Base-by-base conservation (phyloP, 306 rosid genomes). In the Cicer chorassanicum region DNA sequence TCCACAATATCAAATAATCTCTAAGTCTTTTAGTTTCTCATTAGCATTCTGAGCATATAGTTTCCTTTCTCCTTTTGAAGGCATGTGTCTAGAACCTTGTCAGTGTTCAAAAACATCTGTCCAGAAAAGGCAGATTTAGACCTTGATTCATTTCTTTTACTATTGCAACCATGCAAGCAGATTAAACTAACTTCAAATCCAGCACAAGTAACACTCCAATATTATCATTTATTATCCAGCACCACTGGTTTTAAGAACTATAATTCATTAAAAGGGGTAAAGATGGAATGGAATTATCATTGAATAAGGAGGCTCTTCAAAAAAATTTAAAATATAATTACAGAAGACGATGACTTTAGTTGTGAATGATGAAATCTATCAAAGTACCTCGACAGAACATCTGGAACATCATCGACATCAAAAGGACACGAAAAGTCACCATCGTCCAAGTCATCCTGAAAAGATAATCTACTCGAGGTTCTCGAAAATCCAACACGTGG, bases 361-460 rank as follows among this genome's bases (percentile, higher is more conserved):
- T 72, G 42, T 70, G 73, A 78, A 60, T 45, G 34, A 44, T 9
- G 5, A 51, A 74, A 40, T 59, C 14, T 72, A 75, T 64, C 71
- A 19, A 79, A 63, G 60, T 86, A 91, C 97, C 97, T 88, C 70
- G 78, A 43, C 60, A 78, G 91, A 80, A 80, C 80, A 74, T 85
- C 89, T 18, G 92, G 72, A 44, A 91, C 95, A 81, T 92, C 96
- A 82, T 92, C 97, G 77, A 89, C 90, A 73, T 87, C 90, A 50
- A 92, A 92, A 44, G 97, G 86, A 73, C 92, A 91, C 7, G 95
- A 83, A 70, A 91, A 86, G 76, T 87, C 95, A 48, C 87, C 79
- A 80, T 85, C 91, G 53, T 91, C 92, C 79, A 89, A 70, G 86
- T 91, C 96, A 79, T 92, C 96, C 71, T 92, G 97, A 81, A 89